Base-by-base conservation (phyloP, 2,329 filamentous ascomycete species). In the Pestalotiopsis sp. region DNA sequence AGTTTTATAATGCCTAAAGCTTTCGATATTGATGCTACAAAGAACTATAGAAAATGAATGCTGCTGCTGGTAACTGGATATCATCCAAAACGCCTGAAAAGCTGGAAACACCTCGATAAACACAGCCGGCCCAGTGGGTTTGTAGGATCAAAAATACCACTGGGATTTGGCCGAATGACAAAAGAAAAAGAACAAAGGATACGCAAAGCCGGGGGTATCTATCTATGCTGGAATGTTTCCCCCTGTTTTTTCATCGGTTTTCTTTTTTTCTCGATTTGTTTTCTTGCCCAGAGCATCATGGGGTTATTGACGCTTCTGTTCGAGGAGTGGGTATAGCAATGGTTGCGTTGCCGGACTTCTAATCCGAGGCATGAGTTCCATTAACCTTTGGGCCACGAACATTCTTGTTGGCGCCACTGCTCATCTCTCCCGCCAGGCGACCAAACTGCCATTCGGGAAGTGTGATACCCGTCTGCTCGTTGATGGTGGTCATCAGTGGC, bases 401-500 rank as follows among this genome's bases (percentile, higher is more conserved):
- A 59, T 70, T 73, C 76, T 83, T 39, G 76, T 81, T 52, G 75
- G 84, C 69, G 75, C 70, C 67, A 66, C 74, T 69, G 56, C 66
- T 69, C 71, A 79, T 79, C 68, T 81, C 74, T 0, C 72, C 73
- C 4, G 81, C 80, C 52, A 86, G 72, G 56, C 81, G 83, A 0
- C 88, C 88, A 76, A 90, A 90, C 77, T 90, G 88, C 94, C 94
- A 97, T 75, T 88, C 88, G 1, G 94, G 94, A 6, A 95, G 89
- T 1, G 87, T 86, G 75, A 97, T 94, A 0, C 94, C 94, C 0
- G 94, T 97, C 84, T 97, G 94, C 70, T 97, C 94, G 74, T 96
- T 91, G 76, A 97, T 95, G 0, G 94, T 97, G 11, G 87, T 90
- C 82, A 97, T 90, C 23, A 97, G 85, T 4, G 94, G 94, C 45